Evolutionary conservation across 495 filamentous ascomycete genomes (phyloP).

Genomic region (Aspergillus sclerotioniger): DNA sequence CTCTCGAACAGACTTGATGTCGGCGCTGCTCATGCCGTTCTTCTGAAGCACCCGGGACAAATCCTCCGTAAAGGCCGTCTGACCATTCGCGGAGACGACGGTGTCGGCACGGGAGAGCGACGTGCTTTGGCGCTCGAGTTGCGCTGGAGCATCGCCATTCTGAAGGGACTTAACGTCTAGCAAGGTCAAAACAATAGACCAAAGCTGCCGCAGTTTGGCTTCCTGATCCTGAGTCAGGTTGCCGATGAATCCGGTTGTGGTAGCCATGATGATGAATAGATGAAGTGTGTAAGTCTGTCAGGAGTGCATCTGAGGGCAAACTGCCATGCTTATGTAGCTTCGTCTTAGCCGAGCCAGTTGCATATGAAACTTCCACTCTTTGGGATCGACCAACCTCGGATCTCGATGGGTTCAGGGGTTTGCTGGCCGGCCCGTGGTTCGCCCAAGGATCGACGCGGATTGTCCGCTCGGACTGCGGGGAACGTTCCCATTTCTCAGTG

Average conservation of each 20-base stretch:
- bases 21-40: slow-evolving; percentile 24
- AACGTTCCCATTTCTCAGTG: neutral
- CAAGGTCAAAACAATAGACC: slow-evolving; percentile 69
- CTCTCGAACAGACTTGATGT: slow-evolving; percentile 32
- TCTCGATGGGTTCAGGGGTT: slow-evolving; percentile 2
- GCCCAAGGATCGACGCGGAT: neutral
- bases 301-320: neutral
- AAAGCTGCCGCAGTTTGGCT: slow-evolving; percentile 77
- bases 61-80: slow-evolving; percentile 15
- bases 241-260: slow-evolving; percentile 69
- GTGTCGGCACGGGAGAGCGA: slow-evolving; percentile 26
- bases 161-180: slow-evolving; percentile 51
- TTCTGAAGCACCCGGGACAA: slow-evolving; percentile 23
- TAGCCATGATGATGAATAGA: slow-evolving; percentile 11
- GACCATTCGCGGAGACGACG: slow-evolving; percentile 25
- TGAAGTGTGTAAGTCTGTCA: neutral
- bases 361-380: slow-evolving; percentile 13
- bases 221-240: slow-evolving; percentile 83
- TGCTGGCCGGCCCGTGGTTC: neutral
- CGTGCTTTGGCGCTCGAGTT: neutral
- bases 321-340: slow-evolving; percentile 1
- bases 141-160: neutral
- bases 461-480: neutral
- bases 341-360: slow-evolving; percentile 4
- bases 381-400: slow-evolving; percentile 20